Evolutionary conservation across 2,329 filamentous ascomycete species (phyloP).

Genomic region (Ilyonectria robusta): DNA sequence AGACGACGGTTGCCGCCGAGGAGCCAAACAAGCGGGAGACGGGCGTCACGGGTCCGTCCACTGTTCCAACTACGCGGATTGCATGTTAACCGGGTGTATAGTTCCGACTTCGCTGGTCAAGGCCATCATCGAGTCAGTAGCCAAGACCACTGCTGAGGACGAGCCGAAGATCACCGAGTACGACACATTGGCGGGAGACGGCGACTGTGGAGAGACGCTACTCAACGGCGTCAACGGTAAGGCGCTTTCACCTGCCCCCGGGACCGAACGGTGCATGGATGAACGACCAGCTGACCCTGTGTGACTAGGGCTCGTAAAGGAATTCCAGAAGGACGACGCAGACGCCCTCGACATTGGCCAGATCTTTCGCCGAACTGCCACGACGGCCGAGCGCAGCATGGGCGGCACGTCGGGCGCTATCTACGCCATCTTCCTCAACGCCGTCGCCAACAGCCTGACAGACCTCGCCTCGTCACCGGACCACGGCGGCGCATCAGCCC

Average conservation of each 20-base stretch:
- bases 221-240: slow-evolving; percentile 43
- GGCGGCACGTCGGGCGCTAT: slow-evolving; percentile 83
- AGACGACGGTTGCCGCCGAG: slow-evolving; percentile 15
- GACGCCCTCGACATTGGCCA: slow-evolving; percentile 40
- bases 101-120: slow-evolving; percentile 38
- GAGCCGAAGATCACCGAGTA: slow-evolving; percentile 51
- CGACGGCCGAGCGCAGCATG: slow-evolving; percentile 72
- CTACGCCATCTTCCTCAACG: slow-evolving; percentile 84
- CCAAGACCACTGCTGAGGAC: slow-evolving; percentile 55
- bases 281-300: slow-evolving; percentile 8
- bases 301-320: slow-evolving; percentile 39
- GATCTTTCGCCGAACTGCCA: slow-evolving; percentile 41
- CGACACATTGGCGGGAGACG: slow-evolving; percentile 52
- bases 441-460: slow-evolving; percentile 64
- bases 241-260: background rate
- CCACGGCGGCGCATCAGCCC: background rate
- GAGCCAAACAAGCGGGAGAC: slow-evolving; percentile 33
- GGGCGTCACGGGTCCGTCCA: slow-evolving; percentile 36
- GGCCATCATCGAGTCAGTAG: slow-evolving; percentile 39
- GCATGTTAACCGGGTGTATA: background rate
- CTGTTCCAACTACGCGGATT: background rate
- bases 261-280: background rate
- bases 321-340: slow-evolving; percentile 37
- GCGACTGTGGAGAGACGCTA: slow-evolving; percentile 53
- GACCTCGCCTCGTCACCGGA: slow-evolving; percentile 2